These are phyloP conservation scores for Phallus indusiatus DNA, from an alignment of 768 basidiomycete genomes.

Conservation along the genomic window DNA sequence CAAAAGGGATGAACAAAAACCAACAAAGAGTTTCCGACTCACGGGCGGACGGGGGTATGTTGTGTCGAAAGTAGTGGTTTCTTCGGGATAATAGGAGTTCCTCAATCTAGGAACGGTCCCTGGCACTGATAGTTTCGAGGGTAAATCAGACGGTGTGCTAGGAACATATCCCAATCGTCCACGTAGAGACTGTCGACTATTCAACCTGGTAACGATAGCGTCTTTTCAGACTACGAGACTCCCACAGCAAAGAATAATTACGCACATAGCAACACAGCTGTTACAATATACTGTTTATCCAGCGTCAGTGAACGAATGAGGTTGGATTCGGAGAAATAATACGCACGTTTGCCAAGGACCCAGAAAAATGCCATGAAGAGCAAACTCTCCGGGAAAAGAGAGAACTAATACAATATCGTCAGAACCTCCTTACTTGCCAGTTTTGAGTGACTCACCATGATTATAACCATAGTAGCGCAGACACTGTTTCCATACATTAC, in stretches of 20 bases:
- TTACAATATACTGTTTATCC: background rate
- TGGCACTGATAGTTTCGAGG: background rate
- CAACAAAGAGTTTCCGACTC: background rate
- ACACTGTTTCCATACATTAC: background rate
- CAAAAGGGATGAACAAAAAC: background rate
- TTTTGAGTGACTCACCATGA: background rate
- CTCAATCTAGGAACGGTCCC: background rate
- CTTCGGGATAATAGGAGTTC: background rate
- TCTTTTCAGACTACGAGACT: background rate
- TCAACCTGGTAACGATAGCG: background rate
- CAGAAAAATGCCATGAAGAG: slow-evolving; percentile 1
- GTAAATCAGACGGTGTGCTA: background rate
- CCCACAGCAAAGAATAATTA: background rate
- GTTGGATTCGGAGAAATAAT: background rate
- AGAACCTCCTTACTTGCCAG: background rate
- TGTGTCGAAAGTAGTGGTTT: background rate
- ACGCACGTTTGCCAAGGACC: background rate
- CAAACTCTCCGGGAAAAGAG: background rate
- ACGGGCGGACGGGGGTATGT: background rate
- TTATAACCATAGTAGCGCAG: background rate
- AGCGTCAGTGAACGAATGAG: background rate
- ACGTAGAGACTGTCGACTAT: background rate
- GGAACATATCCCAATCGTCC: background rate
- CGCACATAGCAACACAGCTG: slow-evolving; percentile 2
- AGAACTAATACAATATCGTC: background rate